These are phyloP conservation scores for Echinochloa phyllopogon DNA, from an alignment of 176 grass and related monocot genomes.

Conservation along the genomic window DNA sequence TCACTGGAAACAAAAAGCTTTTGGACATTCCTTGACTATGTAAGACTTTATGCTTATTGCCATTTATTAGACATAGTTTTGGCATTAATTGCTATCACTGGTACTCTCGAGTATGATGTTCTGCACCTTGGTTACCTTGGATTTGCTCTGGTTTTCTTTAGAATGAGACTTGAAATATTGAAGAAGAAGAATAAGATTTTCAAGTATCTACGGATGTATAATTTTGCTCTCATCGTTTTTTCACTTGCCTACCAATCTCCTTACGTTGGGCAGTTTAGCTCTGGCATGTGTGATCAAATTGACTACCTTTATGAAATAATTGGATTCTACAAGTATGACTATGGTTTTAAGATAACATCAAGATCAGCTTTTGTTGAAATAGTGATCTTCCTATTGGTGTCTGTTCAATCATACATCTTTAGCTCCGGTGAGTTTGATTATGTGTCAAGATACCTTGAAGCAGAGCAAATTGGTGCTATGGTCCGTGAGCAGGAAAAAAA, in stretches of 20 bases:
- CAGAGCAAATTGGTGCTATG: constrained; percentile 97
- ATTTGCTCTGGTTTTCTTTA: constrained; percentile 96
- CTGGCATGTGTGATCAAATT: constrained; percentile 85
- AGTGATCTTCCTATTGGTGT: constrained; percentile 91
- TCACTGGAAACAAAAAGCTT: constrained; percentile 99
- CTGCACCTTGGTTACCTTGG: constrained; percentile 97
- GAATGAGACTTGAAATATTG: constrained; percentile 97
- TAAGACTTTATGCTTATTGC: constrained; percentile 88
- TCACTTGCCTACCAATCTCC: constrained; percentile 99
- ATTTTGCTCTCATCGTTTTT: constrained; percentile 92
- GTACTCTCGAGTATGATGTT: constrained; percentile 98
- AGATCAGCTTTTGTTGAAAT: constrained; percentile 97
- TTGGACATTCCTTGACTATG: constrained; percentile 98
- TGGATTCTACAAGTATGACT: constrained; percentile 99
- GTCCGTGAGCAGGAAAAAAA: constrained; percentile 95
- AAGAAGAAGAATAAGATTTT: constrained; percentile 98
- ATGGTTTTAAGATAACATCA: constrained; percentile 97
- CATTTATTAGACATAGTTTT: constrained; percentile 99
- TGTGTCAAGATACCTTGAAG: constrained; percentile 94
- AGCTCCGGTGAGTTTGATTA: constrained; percentile 89
- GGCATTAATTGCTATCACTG: constrained; percentile 93
- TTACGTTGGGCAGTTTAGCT: constrained; percentile 90
- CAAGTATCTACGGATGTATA: constrained; percentile 92
- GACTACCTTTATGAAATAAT: constrained; percentile 94
- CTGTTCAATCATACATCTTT: constrained; percentile 96